These are phyloP conservation scores for Coffea humblotiana DNA, from an alignment of 305 asterid species.

Conservation along the genomic window DNA sequence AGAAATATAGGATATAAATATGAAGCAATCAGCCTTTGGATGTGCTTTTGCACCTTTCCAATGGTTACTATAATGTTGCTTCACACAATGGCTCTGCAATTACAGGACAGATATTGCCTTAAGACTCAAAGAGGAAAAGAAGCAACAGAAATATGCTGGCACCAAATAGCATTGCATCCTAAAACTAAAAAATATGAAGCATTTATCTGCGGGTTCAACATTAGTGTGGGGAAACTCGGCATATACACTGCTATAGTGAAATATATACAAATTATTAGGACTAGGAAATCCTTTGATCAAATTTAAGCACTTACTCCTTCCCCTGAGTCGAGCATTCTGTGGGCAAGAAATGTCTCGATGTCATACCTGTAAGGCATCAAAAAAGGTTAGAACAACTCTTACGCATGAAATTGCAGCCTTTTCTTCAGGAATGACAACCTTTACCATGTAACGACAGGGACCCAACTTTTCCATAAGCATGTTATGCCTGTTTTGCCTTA, in stretches of 20 bases:
- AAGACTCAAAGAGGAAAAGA: neutral
- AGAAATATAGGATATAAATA: no score
- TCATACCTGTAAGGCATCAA: constrained; percentile 67
- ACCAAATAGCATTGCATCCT: constrained; percentile 7
- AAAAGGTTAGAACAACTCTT: constrained; percentile 6
- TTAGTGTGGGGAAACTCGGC: neutral
- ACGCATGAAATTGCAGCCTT: neutral
- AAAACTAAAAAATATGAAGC: neutral
- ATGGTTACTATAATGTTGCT: neutral
- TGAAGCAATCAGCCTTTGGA: neutral
- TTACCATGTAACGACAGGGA: neutral
- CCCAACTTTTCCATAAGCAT: neutral
- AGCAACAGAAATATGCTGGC: neutral
- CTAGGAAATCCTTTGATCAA: constrained; percentile 5
- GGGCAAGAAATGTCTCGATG: constrained; percentile 64
- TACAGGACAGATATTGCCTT: neutral
- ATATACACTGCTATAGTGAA: no score
- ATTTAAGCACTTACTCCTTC: constrained; percentile 68
- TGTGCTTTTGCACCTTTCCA: neutral
- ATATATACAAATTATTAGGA: neutral
- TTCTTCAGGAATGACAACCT: neutral
- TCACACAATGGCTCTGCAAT: neutral
- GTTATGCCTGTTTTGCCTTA: neutral
- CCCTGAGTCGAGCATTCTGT: constrained; percentile 59
- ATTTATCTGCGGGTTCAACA: neutral